Evolutionary conservation across 495 filamentous ascomycete genomes (phyloP), one percentile per base, ranked within the genome.

Genomic region (Echria macrotheca): DNA sequence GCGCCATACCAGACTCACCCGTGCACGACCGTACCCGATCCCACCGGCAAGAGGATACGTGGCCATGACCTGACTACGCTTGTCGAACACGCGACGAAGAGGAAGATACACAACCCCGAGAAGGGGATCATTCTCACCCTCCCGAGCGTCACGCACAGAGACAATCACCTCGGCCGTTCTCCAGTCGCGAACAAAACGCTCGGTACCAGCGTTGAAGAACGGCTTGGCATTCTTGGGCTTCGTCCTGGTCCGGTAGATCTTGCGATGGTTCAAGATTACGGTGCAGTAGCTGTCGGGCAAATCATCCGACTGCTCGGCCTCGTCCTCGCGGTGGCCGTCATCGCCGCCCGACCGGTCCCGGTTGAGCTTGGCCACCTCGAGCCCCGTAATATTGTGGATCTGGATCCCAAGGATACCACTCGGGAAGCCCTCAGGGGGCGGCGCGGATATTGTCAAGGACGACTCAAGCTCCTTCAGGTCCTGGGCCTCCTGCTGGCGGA

Each of bases 131-230:
- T 80, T 74, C 56, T 87, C 84, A 22, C 82, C 69, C 32, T 84
- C 73, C 2, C 82, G 68, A 5, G 73, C 69, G 52, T 89, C 84
- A 1, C 82, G 68, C n/a, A 86, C 83, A 10, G 72, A 68, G 7
- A 89, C 50, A 39, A 85, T 78, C 33, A 87, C 65, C 54, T 85
- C 82, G 15, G 79, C 71, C n/a, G 67, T 74, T 11, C 65, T 67
- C 75, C 80, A 86, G 59, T 89, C 80, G n/a, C 78, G 69, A 29
- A 87, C 71, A 35, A 86, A 83, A 2, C 81, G 71, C 54, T 89
- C 85, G 0, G 78, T 83, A n/a, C 81, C 81, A 1, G 85, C 85
- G 53, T 87, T 89, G 73, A 86, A 87, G 61, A 87, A 89, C 1
- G 85, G 85, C 49, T 84, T 85, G 1, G 79, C 73, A 47, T 84